A percentile compares a stretch with the other conserved stretches of the same genome.
These are phyloP conservation scores for Diaporthe destruens DNA, from an alignment of 2,329 filamentous ascomycete genomes.

Conservation along the genomic window DNA sequence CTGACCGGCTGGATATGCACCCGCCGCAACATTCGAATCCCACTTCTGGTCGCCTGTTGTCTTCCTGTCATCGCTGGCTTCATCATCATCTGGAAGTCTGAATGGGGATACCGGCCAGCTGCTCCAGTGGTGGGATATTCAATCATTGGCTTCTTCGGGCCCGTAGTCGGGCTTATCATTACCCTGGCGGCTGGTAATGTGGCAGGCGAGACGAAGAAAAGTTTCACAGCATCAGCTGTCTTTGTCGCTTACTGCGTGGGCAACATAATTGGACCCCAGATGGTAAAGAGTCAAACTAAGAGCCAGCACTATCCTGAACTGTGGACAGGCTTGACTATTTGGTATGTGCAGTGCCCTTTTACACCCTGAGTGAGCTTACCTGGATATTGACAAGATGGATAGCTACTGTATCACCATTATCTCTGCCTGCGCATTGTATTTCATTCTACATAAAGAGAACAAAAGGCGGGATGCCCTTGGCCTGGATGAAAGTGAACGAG, in stretches of 20 bases:
- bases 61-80: conserved; percentile 82
- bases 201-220: conserved; percentile 83
- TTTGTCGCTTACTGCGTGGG: conserved; percentile 78
- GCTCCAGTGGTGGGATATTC: conserved; percentile 79
- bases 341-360: conserved; percentile 69
- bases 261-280: conserved; percentile 81
- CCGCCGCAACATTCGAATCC: conserved; percentile 72
- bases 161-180: conserved; percentile 70
- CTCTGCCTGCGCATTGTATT: conserved; percentile 67
- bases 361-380: background rate
- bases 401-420: conserved; percentile 62
- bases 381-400: background rate
- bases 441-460: conserved; percentile 72
- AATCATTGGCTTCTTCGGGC: conserved; percentile 71
- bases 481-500: conserved; percentile 71
- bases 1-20: conserved; percentile 74
- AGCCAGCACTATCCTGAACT: conserved; percentile 63
- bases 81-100: conserved; percentile 78
- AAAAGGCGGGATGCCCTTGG: conserved; percentile 60
- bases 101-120: conserved; percentile 73
- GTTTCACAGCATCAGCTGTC: conserved; percentile 78
- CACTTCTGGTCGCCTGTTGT: conserved; percentile 75
- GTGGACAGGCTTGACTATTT: conserved; percentile 74
- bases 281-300: conserved; percentile 76
- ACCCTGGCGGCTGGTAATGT: conserved; percentile 76